phyloP scores from a whole-genome alignment of 768 basidiomycete genomes.

The Hygrophorus pudorinus region DNA sequence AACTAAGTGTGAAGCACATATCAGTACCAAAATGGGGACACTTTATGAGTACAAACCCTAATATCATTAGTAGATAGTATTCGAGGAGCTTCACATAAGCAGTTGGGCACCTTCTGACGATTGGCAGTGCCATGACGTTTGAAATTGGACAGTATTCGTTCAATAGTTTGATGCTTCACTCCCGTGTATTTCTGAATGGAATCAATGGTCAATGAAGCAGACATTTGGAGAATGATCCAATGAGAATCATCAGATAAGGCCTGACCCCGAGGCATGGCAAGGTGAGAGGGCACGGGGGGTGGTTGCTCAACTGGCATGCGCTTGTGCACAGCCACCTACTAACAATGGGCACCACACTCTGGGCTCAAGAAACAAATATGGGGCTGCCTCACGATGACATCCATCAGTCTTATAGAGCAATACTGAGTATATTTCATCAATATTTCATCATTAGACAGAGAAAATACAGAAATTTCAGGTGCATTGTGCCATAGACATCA shows the following conservation, averaged over 20 bases:
- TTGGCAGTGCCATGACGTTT: not conserved
- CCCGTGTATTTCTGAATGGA: conserved; percentile 2
- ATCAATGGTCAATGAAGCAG: no score
- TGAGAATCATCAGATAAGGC: no score
- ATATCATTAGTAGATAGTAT: conserved; percentile 3
- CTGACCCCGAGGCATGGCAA: no score
- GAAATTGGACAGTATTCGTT: conserved; percentile 1
- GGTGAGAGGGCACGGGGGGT: no score
- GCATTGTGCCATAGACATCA: not conserved
- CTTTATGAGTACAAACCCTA: not conserved
- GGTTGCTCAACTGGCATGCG: no score
- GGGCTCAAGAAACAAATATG: no score
- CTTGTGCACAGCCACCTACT: no score
- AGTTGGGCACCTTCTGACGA: not conserved
- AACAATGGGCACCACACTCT: no score
- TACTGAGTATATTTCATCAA: not conserved
- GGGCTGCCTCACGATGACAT: no score
- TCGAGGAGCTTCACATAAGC: not conserved
- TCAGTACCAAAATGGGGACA: not conserved
- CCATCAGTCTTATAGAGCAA: no score
- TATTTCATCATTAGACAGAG: not conserved
- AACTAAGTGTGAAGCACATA: conserved; percentile 4
- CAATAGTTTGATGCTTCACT: conserved; percentile 5
- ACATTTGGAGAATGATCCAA: no score
- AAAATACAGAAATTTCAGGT: not conserved